These are phyloP conservation scores for Pyrenula aspistea DNA, from an alignment of 495 filamentous ascomycete species.

Conservation along the genomic window DNA sequence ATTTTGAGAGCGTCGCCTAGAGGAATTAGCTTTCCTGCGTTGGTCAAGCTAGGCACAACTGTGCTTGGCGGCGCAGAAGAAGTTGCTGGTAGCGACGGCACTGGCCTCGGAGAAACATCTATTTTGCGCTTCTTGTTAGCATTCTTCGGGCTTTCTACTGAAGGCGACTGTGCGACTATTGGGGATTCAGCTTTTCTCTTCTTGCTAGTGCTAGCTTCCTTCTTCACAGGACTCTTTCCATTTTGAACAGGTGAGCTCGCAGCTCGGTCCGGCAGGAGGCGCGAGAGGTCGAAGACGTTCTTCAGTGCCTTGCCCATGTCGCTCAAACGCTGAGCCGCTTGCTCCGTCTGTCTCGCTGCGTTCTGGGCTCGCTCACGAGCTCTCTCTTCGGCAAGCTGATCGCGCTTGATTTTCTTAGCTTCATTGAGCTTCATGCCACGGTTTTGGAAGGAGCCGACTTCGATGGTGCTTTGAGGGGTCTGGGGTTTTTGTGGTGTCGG, in stretches of 20 bases:
- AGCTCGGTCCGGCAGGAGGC: constrained; percentile 2
- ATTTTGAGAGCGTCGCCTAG: not conserved
- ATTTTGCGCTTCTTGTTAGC: constrained; percentile 14
- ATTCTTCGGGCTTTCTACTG: constrained; percentile 6
- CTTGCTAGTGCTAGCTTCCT: constrained; percentile 12
- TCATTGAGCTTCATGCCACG: constrained; percentile 87
- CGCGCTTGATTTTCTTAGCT: constrained; percentile 81
- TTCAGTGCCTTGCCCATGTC: constrained; percentile 39
- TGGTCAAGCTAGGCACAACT: not conserved
- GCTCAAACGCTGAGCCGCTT: constrained; percentile 44
- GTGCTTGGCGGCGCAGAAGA: not conserved
- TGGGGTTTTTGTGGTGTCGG: not conserved
- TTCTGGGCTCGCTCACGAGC: constrained; percentile 48
- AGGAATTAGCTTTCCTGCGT: not conserved
- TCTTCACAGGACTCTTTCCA: constrained; percentile 4
- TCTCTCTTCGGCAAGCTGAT: constrained; percentile 35
- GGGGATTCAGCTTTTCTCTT: constrained; percentile 19
- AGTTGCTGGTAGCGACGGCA: not conserved
- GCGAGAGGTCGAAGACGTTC: constrained; percentile 19
- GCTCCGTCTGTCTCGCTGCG: constrained; percentile 46
- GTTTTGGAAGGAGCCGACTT: constrained; percentile 51
- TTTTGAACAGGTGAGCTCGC: constrained; percentile 1
- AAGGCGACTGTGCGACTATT: constrained; percentile 7
- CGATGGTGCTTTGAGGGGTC: constrained; percentile 36
- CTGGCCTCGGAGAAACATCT: not conserved